Base-by-base conservation (phyloP, 805 yeast genomes). In the Dipodascus geniculatus region DNA sequence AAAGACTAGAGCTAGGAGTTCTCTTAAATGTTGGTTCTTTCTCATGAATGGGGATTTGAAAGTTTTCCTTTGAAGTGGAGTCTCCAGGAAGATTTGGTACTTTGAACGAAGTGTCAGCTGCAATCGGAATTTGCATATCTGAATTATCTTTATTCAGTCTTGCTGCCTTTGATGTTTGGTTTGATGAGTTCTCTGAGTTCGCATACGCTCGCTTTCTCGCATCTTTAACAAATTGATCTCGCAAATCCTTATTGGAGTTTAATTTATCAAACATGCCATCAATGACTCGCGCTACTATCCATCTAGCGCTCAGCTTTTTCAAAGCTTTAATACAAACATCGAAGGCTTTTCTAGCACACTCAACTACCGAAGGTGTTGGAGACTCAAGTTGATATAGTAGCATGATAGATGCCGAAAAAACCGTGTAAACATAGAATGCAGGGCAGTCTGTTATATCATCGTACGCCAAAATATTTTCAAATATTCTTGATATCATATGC, bases 191-290 rank as follows among this genome's bases (percentile, higher is more conserved):
- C 4, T 17, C 44, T 11, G 44, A 11, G 14, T 14, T 38, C 14
- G 49, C 49, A 23, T 47, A 47, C 4, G 49, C 49, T 17, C 49
- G 4, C n/a, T 47, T 47, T 23, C 17, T 14, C 4, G 49, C 49
- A 47, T 47, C 31, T 22, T 23, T 47, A n/a, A 60, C 51, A 22
- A 61, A 49, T 38, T 51, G 56, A 48, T 60, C 58, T 51, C 58
- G 51, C 50, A 64, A 51, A 48, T 52, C 55, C 42, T 59, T 56
- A 51, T 60, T 61, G 35, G 58, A 57, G 33, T 57, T 58, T 49
- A 75, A 60, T 47, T 73, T 71, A 33, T 77, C 71, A 20, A 84
- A 73, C 55, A 78, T 68, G 54, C 71, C 74, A 54, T 74, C 74
- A 8, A 83, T 77, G 51, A 80, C 75, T 50, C 67, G 61, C 1